Conservation (phyloP, 1,284 basidiomycete species). For the Marasmius oreades region DNA sequence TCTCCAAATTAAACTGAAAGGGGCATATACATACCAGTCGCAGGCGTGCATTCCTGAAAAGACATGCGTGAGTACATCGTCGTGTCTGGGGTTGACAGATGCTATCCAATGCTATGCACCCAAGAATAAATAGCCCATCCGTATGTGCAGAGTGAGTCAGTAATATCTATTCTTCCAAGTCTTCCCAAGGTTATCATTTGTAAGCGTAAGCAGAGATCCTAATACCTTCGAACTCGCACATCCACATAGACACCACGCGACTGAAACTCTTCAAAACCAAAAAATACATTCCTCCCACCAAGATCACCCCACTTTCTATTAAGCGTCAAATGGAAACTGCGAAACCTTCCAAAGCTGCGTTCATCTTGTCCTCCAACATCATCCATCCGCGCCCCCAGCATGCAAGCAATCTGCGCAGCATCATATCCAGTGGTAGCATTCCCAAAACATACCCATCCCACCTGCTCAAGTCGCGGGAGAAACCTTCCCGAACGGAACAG, state of each 20-base stretch:
- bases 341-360: neutral
- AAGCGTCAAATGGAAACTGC: neutral
- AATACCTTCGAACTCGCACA: neutral
- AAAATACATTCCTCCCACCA: neutral
- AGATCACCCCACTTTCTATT: neutral
- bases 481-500: neutral
- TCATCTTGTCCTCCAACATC: neutral
- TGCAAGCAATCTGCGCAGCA: neutral
- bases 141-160: too few species aligned
- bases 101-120: too few species aligned
- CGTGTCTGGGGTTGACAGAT: too few species aligned
- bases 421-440: neutral
- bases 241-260: neutral
- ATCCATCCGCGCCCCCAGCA: neutral
- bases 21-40: too few species aligned
- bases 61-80: too few species aligned
- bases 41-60: too few species aligned
- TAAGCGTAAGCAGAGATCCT: neutral
- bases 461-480: neutral
- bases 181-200: neutral
- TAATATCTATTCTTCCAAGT: too few species aligned
- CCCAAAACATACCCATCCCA: neutral
- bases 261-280: neutral
- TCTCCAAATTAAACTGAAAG: too few species aligned
- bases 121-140: neutral